These are phyloP conservation scores for Tetracladium marchalianum DNA, from an alignment of 495 filamentous ascomycete species.

Conservation along the genomic window DNA sequence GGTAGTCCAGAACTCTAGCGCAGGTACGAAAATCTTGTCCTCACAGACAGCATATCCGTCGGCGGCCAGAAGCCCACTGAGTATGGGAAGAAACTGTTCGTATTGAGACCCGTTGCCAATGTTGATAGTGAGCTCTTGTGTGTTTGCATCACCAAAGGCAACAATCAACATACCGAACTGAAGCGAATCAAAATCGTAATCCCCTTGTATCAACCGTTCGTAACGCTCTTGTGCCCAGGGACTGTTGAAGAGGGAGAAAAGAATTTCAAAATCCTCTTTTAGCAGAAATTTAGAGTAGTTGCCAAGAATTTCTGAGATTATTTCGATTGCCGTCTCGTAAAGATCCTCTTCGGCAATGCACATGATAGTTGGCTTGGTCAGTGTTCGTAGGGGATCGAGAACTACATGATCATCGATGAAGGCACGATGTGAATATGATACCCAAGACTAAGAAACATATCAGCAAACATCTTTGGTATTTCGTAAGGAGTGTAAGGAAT, in stretches of 20 bases:
- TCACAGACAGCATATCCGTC: conserved; percentile 68
- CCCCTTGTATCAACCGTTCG: conserved; percentile 43
- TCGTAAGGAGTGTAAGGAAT: neutral
- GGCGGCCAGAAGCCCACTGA: conserved; percentile 55
- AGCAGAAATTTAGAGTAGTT: conserved; percentile 56
- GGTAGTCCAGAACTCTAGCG: conserved; percentile 77
- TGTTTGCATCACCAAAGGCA: conserved; percentile 53
- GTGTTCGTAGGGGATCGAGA: conserved; percentile 42
- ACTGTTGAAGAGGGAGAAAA: conserved; percentile 48
- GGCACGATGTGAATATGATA: conserved; percentile 53
- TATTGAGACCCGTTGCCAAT: conserved; percentile 27
- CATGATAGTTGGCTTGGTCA: conserved; percentile 44
- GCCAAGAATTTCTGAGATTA: conserved; percentile 53
- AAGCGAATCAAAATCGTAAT: conserved; percentile 54
- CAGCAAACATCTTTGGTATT: neutral
- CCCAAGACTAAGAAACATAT: conserved; percentile 44
- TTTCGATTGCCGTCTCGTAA: conserved; percentile 49
- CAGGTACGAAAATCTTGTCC: conserved; percentile 64
- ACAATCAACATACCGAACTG: conserved; percentile 61
- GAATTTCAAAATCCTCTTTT: conserved; percentile 37
- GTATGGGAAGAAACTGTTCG: conserved; percentile 36
- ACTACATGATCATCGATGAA: conserved; percentile 41
- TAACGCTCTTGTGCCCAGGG: conserved; percentile 42
- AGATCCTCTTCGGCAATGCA: conserved; percentile 44
- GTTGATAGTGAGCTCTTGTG: conserved; percentile 36